phyloP scores from a whole-genome alignment of 495 filamentous ascomycete species.

The Mytilinidion resinicola region DNA sequence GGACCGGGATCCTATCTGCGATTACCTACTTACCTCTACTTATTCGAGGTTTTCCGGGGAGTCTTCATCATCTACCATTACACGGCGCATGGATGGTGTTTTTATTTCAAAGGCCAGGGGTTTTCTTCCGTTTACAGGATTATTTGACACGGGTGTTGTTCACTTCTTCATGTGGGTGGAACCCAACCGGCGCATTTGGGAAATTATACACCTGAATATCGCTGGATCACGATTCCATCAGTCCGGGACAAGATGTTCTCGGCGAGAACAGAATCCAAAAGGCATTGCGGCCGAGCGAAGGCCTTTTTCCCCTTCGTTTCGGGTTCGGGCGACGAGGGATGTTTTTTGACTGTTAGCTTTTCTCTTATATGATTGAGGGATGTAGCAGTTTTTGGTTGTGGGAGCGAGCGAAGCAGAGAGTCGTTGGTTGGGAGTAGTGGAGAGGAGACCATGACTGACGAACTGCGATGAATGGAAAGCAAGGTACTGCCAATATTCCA shows the following conservation, averaged over 20 bases:
- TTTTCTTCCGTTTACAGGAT: background rate
- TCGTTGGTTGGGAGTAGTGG: background rate
- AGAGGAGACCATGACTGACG: background rate
- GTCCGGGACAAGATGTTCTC: background rate
- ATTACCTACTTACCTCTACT: constrained; percentile 5
- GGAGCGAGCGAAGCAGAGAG: background rate
- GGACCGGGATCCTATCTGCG: constrained; percentile 2
- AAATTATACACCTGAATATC: background rate
- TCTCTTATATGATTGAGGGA: background rate
- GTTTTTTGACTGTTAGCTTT: background rate
- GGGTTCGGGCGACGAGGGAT: background rate
- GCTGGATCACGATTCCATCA: constrained; percentile 2
- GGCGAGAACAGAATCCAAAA: no score
- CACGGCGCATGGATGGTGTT: constrained; percentile 10
- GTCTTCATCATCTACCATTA: constrained; percentile 15
- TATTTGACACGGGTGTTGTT: no score
- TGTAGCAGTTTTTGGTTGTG: background rate
- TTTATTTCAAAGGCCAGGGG: background rate
- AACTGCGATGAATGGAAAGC: background rate
- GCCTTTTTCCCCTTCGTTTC: no score
- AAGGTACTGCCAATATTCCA: background rate
- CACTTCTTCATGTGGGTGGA: background rate
- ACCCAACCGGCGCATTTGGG: background rate
- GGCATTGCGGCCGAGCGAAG: no score
- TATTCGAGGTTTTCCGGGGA: constrained; percentile 3